These are phyloP conservation scores for Scutellaria minor DNA, from an alignment of 257 asterid species.

Conservation along the genomic window DNA sequence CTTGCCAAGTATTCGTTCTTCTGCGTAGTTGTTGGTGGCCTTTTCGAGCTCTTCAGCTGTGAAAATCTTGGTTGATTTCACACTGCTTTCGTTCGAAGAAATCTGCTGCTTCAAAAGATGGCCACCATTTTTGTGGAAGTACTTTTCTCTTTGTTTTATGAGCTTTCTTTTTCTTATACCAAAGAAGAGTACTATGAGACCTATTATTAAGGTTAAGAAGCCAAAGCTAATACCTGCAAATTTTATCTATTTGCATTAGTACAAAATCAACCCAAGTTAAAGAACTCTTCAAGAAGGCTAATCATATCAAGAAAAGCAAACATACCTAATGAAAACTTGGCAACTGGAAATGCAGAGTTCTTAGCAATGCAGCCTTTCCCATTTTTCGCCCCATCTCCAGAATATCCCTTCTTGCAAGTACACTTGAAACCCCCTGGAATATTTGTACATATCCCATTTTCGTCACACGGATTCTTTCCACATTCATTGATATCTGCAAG, in stretches of 20 bases:
- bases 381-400: slow-evolving; percentile 45
- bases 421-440: slow-evolving; percentile 45
- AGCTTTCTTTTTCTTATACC: slow-evolving; percentile 38
- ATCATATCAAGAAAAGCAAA: not conserved
- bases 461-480: slow-evolving; percentile 47
- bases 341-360: slow-evolving; percentile 47
- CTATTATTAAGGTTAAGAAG: slow-evolving; percentile 30
- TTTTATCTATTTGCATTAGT: not conserved
- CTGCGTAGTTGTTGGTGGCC: slow-evolving; percentile 55
- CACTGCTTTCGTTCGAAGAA: slow-evolving; percentile 36
- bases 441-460: slow-evolving; percentile 48
- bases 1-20: slow-evolving; percentile 54
- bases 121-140: slow-evolving; percentile 54
- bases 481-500: slow-evolving; percentile 62
- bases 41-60: slow-evolving; percentile 45
- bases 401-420: slow-evolving; percentile 56
- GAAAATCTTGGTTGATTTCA: slow-evolving; percentile 41
- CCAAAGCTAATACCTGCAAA: slow-evolving; percentile 43
- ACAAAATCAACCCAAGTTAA: not conserved
- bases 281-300: not conserved
- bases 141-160: slow-evolving; percentile 42
- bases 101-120: slow-evolving; percentile 41
- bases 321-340: slow-evolving; percentile 56
- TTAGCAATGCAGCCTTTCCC: slow-evolving; percentile 55
- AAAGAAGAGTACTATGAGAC: slow-evolving; percentile 28